A percentile compares a stretch with the other conserved stretches of the same genome.
phyloP scores from a whole-genome alignment of 2,329 filamentous ascomycete species.

The Pseudogymnoascus sp. region DNA sequence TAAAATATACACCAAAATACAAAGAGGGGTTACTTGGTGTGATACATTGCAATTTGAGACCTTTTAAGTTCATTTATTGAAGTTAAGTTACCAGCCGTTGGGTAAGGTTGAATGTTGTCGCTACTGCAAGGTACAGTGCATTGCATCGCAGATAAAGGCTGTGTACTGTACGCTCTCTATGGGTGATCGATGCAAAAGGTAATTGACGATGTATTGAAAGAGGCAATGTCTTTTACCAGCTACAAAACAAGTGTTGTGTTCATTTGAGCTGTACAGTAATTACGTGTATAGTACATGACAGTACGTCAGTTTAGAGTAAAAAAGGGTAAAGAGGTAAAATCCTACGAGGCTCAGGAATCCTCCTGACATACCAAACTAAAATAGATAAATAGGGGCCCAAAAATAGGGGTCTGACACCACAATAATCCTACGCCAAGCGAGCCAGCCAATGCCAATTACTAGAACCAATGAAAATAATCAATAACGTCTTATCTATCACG shows the following conservation, averaged over 20 bases:
- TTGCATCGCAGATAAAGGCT: background rate
- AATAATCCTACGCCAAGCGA: background rate
- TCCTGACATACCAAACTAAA: background rate
- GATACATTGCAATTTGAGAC: background rate
- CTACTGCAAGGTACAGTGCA: background rate
- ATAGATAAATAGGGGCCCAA: background rate
- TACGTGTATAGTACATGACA: background rate
- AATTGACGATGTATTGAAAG: background rate
- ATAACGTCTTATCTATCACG: background rate
- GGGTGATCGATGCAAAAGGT: background rate
- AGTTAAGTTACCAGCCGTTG: background rate
- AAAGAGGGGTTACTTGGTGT: background rate
- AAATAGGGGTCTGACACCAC: background rate
- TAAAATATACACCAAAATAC: background rate
- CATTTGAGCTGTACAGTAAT: background rate
- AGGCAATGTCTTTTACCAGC: background rate
- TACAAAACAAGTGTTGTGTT: background rate
- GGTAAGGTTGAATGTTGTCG: background rate
- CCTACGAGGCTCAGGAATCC: background rate
- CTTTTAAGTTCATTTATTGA: background rate
- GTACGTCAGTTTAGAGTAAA: background rate
- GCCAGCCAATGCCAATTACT: background rate
- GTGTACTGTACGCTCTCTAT: background rate
- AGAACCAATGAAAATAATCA: background rate
- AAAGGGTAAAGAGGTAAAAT: background rate